Base-by-base conservation (phyloP, 768 basidiomycete genomes). In the Gymnopilus dilepis region DNA sequence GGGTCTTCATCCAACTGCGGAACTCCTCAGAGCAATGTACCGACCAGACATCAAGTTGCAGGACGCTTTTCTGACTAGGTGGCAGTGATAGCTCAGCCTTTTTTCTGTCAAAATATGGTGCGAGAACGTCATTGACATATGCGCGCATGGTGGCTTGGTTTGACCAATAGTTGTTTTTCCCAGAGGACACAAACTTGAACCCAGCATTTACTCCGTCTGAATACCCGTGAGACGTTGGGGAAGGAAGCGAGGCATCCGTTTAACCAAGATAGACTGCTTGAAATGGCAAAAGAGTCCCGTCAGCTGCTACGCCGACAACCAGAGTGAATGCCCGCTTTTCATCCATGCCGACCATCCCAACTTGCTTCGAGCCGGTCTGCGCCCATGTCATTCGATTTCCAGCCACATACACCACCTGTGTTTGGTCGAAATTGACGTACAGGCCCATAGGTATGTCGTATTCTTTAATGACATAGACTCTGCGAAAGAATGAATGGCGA, bases 251-350 rank as follows among this genome's bases (percentile, higher is more conserved):
- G 0, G 17, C 37, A 2, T 19, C 50, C 0, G 72, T 68, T 37
- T 67, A 65, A 4, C 78, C 80, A 4, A 51, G 17, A 55, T 70
- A 79, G 30, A 82, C 73, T 0, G 73, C 69, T 61, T 81, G 80
- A 37, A 79, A 69, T 6, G 76, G 78, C 9, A 81, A 70, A 8
- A 76, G 43, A 0, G 56, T 50, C 1, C 80, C 78, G 43, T 65
- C 61, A 8, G 51, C 63, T 0, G 76, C 71, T 7, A 78, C 60
- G 0, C 72, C 72, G 2, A 76, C 72, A 12, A 79, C 45, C 0
- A 81, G 37, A 0, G 79, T 81, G 51, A 80, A 76, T 12, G 80
- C 80, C 0, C 73, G 68, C 61, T 82, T 82, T 59, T 81, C 80
- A 3, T 80, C 78, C 15, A 60, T 43, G 0, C 80, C 78, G 0